Conservation (phyloP, 2,329 filamentous ascomycete species). For the Pseudogymnoascus sp. region DNA sequence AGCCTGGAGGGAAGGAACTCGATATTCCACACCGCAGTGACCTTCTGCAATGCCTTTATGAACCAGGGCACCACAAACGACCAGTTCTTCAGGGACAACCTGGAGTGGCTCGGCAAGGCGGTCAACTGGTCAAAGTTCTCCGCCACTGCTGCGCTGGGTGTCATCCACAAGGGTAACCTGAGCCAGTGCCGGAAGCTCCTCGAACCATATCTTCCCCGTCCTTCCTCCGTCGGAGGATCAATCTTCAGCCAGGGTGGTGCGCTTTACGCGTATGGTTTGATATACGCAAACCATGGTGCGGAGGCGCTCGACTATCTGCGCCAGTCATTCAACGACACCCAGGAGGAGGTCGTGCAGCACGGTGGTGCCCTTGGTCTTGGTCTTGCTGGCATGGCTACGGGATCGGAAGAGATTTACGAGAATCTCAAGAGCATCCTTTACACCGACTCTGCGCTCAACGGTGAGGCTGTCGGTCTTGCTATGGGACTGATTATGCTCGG, state of each 20-base stretch:
- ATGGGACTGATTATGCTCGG: conserved; percentile 99
- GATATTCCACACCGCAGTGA: conserved; percentile 96
- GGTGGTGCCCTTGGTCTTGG: conserved; percentile 91
- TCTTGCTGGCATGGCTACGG: conserved; percentile 96
- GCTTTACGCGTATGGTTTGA: conserved; percentile 87
- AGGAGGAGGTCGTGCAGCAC: conserved; percentile 92
- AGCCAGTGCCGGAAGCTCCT: conserved; percentile 88
- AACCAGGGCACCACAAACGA: conserved; percentile 97
- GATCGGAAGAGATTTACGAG: conserved; percentile 82
- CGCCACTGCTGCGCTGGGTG: conserved; percentile 88
- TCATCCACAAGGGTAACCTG: conserved; percentile 93
- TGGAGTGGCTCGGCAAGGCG: conserved; percentile 96
- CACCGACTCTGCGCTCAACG: conserved; percentile 90
- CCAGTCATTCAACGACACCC: conserved; percentile 63
- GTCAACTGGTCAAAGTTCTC: conserved; percentile 99
- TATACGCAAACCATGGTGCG: conserved; percentile 94
- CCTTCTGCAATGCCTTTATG: conserved; percentile 98
- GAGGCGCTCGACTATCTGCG: conserved; percentile 77
- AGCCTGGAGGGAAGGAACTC: conserved; percentile 93
- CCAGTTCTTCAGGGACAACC: conserved; percentile 95
- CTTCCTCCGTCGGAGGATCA: conserved; percentile 65
- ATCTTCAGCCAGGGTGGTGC: conserved; percentile 95
- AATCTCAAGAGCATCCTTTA: conserved; percentile 84
- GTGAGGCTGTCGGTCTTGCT: conserved; percentile 87
- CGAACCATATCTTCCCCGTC: conserved; percentile 85